Base-by-base conservation (phyloP, 495 filamentous ascomycete species). In the Cairneyella variabilis region DNA sequence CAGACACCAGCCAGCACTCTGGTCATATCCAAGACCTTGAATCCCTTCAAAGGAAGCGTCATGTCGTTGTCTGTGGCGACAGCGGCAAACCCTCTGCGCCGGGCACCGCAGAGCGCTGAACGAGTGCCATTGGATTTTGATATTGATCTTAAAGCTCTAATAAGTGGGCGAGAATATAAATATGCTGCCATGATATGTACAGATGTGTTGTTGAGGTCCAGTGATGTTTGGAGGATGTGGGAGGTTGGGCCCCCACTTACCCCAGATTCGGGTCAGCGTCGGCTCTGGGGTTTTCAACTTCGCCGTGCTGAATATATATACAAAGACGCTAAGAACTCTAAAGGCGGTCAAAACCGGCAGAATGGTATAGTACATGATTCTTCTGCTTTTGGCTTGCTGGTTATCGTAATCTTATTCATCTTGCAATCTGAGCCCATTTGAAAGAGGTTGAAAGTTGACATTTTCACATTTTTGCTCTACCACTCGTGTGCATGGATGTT, bases 1-100 rank as follows among this genome's bases (percentile, higher is more conserved):
- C 89, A 67, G 74, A 97, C 95, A 36, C 93, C 93, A 43, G 93
- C 93, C 45, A 98, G 76, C 12, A 98, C 95, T 73, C 93, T 79
- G 0, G 93, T 97, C 90, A 98, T 91, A 67, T 98, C 93, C 28
- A 98, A 75, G 12, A 98, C 90, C 28, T 87, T 80, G 59, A 93
- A 85, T 7, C 93, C 93, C 20, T 86, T 79, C 59, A 97, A 74
- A 14, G 93, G 91, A 18, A 89, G 62, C 3, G 62, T 59, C 54
- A 54, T 54, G 37, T 60, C 57, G n/a, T n/a, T n/a, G 36, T 58
- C 51, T 2, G 36, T 22, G 3, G 53, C 53, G 25, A 49, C 23
- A 32, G 56, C 45, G 20, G 59, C 51, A n/a, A 63, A 52, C 8
- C 18, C 12, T 37, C 59, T 47, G 16, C 53, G 45, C 16, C 23